Percentiles rank a stretch among this genome's conserved stretches.
Conservation (phyloP, 139 green algal species). For the Haematococcus sp. region DNA sequence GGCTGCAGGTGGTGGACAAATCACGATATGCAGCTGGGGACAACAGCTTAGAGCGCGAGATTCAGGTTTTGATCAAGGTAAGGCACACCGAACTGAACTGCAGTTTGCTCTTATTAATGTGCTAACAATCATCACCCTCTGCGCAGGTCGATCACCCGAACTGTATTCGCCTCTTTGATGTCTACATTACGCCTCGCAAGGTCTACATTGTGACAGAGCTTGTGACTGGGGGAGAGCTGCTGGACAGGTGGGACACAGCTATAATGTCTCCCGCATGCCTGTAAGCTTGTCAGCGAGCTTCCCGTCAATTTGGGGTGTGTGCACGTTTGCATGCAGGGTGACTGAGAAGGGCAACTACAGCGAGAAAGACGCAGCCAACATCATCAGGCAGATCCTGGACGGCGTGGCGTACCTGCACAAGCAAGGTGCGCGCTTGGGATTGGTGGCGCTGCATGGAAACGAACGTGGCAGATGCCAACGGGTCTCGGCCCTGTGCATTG, state of each 20-base stretch:
- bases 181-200: constrained; percentile 71
- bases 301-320: neutral
- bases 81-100: neutral
- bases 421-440: constrained; percentile 39
- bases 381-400: constrained; percentile 68
- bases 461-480: neutral
- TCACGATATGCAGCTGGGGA: constrained; percentile 67
- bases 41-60: constrained; percentile 73
- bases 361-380: constrained; percentile 59
- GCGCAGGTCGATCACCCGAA: constrained; percentile 68
- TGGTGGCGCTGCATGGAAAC: neutral
- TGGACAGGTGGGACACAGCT: constrained; percentile 58
- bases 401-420: constrained; percentile 75
- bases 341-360: constrained; percentile 70
- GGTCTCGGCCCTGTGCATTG: neutral
- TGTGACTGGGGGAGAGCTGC: constrained; percentile 72
- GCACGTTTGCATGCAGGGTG: constrained; percentile 38
- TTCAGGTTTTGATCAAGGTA: constrained; percentile 70
- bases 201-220: constrained; percentile 84
- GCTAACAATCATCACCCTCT: neutral
- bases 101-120: neutral
- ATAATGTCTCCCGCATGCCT: neutral
- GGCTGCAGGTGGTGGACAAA: constrained; percentile 71
- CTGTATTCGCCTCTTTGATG: constrained; percentile 73
- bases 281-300: neutral